Evolutionary conservation across 306 rosid species (phyloP).

Genomic region (Delonix regia): DNA sequence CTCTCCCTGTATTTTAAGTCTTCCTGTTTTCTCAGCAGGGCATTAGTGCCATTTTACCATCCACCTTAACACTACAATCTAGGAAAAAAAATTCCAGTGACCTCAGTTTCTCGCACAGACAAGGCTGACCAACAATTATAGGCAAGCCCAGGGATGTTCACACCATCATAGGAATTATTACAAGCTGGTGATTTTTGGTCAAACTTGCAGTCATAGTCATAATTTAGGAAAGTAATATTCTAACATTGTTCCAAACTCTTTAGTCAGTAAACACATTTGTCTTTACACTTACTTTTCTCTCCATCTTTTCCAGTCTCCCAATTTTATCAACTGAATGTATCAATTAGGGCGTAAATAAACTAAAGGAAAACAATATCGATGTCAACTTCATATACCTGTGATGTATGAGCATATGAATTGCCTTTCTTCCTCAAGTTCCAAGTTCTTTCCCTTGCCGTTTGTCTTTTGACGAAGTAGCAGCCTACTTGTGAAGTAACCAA

Average conservation of each 20-base stretch:
- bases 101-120: neutral
- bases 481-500: conserved; percentile 55
- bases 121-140: neutral
- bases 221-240: conserved; percentile 1
- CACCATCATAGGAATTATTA: neutral
- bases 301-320: conserved; percentile 22
- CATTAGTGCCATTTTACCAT: neutral
- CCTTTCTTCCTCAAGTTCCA: conserved; percentile 98
- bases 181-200: neutral
- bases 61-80: neutral
- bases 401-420: conserved; percentile 98
- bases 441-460: conserved; percentile 99
- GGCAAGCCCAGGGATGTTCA: neutral
- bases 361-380: conserved; percentile 13
- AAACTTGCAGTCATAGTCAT: neutral
- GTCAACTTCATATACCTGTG: conserved; percentile 69
- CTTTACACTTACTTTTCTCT: conserved; percentile 2
- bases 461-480: conserved; percentile 94
- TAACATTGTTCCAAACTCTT: conserved; percentile 4
- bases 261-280: neutral
- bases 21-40: neutral
- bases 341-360: conserved; percentile 18
- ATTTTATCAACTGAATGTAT: conserved; percentile 28
- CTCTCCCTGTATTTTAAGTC: conserved; percentile 14
- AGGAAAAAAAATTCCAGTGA: neutral